Evolutionary conservation across 352 stramenopile genomes (phyloP).

Genomic region (Phytophthora hybrid): DNA sequence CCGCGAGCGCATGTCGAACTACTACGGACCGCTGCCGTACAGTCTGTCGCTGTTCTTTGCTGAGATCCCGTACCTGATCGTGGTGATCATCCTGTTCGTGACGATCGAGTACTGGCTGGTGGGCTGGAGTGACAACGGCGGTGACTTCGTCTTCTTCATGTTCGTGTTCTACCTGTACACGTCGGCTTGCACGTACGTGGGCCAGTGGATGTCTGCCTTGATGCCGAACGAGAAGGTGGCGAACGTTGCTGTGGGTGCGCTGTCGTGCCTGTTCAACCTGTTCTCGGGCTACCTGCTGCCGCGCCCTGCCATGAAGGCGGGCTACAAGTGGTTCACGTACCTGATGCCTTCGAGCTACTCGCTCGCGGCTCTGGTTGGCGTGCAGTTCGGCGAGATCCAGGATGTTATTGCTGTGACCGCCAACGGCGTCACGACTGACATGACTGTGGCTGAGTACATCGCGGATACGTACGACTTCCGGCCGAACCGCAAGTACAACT

Average conservation of each 20-base stretch:
- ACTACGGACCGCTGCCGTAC: slow-evolving; percentile 72
- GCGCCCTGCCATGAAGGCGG: slow-evolving; percentile 44
- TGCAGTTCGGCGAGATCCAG: not conserved
- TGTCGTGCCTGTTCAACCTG: slow-evolving; percentile 68
- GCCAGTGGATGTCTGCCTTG: slow-evolving; percentile 70
- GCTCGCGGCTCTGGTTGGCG: not conserved
- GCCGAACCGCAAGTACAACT: not conserved
- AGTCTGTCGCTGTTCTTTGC: slow-evolving; percentile 60
- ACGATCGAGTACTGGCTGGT: slow-evolving; percentile 69
- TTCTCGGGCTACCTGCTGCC: slow-evolving; percentile 60
- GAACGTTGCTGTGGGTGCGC: slow-evolving; percentile 66
- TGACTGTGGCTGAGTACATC: not conserved
- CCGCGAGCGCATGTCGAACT: slow-evolving; percentile 71
- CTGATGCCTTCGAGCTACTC: slow-evolving; percentile 23
- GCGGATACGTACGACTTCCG: not conserved
- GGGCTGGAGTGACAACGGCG: slow-evolving; percentile 39
- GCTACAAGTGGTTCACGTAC: slow-evolving; percentile 69
- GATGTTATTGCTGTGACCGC: not conserved
- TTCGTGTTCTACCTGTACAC: slow-evolving; percentile 60
- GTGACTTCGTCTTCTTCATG: slow-evolving; percentile 44
- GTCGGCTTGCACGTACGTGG: slow-evolving; percentile 60
- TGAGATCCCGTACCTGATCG: slow-evolving; percentile 60
- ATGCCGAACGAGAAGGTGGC: slow-evolving; percentile 71
- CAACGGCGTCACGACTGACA: not conserved
- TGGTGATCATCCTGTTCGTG: slow-evolving; percentile 50